A percentile compares a stretch with the other conserved stretches of the same genome.
These are phyloP conservation scores for Globisporangium spinosum DNA, from an alignment of 352 stramenopile genomes.

Conservation along the genomic window DNA sequence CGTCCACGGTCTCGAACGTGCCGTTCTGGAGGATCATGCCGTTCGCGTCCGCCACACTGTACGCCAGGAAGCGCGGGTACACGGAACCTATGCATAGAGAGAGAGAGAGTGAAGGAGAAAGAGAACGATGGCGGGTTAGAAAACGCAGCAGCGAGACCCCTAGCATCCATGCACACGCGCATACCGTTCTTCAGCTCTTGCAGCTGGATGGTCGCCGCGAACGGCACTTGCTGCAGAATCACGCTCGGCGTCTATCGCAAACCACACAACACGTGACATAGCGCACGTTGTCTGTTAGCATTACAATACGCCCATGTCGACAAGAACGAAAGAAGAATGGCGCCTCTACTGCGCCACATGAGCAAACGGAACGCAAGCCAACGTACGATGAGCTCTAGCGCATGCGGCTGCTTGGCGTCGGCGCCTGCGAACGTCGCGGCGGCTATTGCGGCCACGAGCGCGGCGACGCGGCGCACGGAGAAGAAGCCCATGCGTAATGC, in stretches of 20 bases:
- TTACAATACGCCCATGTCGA: neutral
- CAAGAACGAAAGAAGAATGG: neutral
- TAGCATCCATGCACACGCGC: neutral
- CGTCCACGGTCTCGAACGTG: conserved; percentile 60
- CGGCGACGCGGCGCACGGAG: neutral
- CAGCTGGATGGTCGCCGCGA: conserved; percentile 61
- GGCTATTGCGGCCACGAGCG: neutral
- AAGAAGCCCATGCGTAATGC: conserved; percentile 3
- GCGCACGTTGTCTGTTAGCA: neutral
- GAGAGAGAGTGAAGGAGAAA: neutral
- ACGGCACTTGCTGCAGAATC: conserved; percentile 68
- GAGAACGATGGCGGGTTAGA: neutral
- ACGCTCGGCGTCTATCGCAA: conserved; percentile 49
- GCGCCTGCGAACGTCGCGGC: neutral
- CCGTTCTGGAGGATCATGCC: conserved; percentile 53
- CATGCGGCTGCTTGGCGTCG: conserved; percentile 10
- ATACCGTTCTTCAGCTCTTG: conserved; percentile 73
- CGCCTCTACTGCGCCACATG: neutral
- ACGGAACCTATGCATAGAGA: conserved; percentile 43
- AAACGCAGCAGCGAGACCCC: neutral
- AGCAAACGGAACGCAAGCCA: neutral
- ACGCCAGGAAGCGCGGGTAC: conserved; percentile 59
- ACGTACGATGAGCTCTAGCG: conserved; percentile 10
- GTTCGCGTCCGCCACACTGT: conserved; percentile 45
- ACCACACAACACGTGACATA: neutral